Evolutionary conservation across 176 grass and related monocot genomes (phyloP).

Genomic region (Oryza brachyantha): DNA sequence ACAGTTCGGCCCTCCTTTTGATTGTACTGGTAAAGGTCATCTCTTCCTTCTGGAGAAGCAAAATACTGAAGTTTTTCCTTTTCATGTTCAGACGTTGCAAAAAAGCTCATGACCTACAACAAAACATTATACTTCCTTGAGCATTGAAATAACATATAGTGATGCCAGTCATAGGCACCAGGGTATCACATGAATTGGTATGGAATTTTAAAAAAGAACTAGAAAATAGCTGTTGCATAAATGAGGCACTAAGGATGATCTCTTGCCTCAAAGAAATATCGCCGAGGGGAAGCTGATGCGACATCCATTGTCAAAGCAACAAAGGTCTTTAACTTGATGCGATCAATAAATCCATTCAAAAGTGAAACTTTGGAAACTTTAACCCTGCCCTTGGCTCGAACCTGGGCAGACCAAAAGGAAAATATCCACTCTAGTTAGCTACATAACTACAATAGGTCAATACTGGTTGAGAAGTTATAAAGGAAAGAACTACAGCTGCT

Average conservation of each 20-base stretch:
- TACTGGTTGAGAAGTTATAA: constrained; percentile 9
- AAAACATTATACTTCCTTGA: constrained; percentile 13
- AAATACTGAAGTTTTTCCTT: constrained; percentile 88
- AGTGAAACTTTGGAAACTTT: constrained; percentile 43
- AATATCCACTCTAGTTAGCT: constrained; percentile 2
- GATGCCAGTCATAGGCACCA: background rate
- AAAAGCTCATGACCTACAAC: constrained; percentile 83
- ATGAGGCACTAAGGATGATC: constrained; percentile 14
- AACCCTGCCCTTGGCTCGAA: constrained; percentile 15
- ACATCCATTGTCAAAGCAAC: constrained; percentile 88
- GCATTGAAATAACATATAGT: background rate
- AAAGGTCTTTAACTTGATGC: constrained; percentile 62
- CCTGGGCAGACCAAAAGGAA: constrained; percentile 30
- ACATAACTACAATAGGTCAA: constrained; percentile 1
- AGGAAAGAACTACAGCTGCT: background rate
- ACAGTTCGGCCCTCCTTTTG: constrained; percentile 85
- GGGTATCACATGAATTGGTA: background rate
- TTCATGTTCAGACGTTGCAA: constrained; percentile 65
- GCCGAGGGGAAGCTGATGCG: constrained; percentile 71
- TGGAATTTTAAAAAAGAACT: background rate
- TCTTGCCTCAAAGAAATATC: constrained; percentile 97
- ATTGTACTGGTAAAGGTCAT: constrained; percentile 83
- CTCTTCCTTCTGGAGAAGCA: constrained; percentile 93
- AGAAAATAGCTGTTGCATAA: background rate
- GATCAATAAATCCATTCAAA: constrained; percentile 36